Base-by-base conservation (phyloP, 1,284 basidiomycete species). In the Peniophora sp. region DNA sequence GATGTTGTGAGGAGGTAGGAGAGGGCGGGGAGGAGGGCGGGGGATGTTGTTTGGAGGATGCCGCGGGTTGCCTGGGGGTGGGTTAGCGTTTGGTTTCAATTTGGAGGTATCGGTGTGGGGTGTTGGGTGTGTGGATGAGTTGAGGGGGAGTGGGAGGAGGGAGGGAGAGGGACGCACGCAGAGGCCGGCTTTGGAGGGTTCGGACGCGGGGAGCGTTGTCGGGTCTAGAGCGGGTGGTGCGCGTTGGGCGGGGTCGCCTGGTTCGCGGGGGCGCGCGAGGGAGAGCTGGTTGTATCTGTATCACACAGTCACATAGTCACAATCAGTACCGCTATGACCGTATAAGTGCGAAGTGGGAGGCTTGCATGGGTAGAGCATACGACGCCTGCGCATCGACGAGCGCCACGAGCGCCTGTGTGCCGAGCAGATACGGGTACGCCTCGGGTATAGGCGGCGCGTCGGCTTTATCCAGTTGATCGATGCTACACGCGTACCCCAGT, bases 401-500 rank as follows among this genome's bases (percentile, higher is more conserved):
- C 0, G 91, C 87, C 18, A 89, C 79, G 6, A 97, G 76, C 57
- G 89, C 93, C 61, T 98, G 94, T 0, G 97, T 77, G 1, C 87
- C 88, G 1, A 99, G 80, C 1, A 97, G 82, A 63, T 95, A 97
- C 51, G 93, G 79, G 65, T 99, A 98, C 0, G 89, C 80, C 54
- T 98, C 93, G 0, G 94, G 94, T 47, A 96, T 91, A 0, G 81
- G 73, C 0, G 97, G 97, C 0, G 95, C 84, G 60, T 99, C 97
- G 0, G 92, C 85, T 67, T 99, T 97, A 70, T 97, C 94, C 15
- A 96, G 80, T 64, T 97, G 94, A 62, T 97, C 94, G 58, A 97
- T 96, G 62, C 93, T 95, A 57, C 20, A 39, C 24, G 24, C 32
- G 49, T 36, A 47, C 53, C 39, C 24, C 15, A 47, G 18, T 35